Evolutionary conservation across 768 basidiomycete species (phyloP).

Genomic region (Suillus luteus): DNA sequence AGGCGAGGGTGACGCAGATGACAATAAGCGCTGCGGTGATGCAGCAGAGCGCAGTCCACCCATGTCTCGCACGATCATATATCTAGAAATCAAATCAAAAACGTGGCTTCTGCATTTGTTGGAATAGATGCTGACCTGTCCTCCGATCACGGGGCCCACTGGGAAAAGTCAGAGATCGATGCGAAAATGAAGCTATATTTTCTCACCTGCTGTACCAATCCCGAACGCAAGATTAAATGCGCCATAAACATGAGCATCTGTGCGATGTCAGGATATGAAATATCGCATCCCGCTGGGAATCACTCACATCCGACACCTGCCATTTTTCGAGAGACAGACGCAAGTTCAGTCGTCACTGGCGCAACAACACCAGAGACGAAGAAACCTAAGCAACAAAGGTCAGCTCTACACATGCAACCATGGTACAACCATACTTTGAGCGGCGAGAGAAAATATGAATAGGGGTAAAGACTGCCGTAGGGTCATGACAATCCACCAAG

Average conservation of each 20-base stretch:
- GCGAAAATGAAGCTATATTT: background rate
- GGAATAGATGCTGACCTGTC: conserved; percentile 48
- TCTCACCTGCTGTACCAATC: conserved; percentile 60
- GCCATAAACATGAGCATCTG: conserved; percentile 76
- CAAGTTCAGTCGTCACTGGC: conserved; percentile 68
- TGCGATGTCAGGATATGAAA: conserved; percentile 5
- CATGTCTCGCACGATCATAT: conserved; percentile 53
- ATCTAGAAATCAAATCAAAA: conserved; percentile 42
- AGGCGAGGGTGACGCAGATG: conserved; percentile 40
- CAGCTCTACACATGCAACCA: conserved; percentile 2
- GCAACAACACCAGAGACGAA: conserved; percentile 61
- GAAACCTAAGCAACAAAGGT: conserved; percentile 45
- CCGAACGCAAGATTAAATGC: conserved; percentile 75
- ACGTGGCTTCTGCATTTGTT: background rate
- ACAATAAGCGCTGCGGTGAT: conserved; percentile 46
- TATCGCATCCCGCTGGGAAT: conserved; percentile 1
- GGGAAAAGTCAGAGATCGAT: conserved; percentile 12
- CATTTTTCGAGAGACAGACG: conserved; percentile 54
- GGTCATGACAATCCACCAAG: conserved; percentile 63
- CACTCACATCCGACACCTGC: conserved; percentile 69
- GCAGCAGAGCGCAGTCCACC: conserved; percentile 63
- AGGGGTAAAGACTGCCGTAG: conserved; percentile 51
- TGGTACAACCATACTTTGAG: conserved; percentile 49
- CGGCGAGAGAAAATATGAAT: conserved; percentile 42
- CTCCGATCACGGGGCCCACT: conserved; percentile 75